Conservation (phyloP, 495 filamentous ascomycete genomes). For the Talaromyces proteolyticus region DNA sequence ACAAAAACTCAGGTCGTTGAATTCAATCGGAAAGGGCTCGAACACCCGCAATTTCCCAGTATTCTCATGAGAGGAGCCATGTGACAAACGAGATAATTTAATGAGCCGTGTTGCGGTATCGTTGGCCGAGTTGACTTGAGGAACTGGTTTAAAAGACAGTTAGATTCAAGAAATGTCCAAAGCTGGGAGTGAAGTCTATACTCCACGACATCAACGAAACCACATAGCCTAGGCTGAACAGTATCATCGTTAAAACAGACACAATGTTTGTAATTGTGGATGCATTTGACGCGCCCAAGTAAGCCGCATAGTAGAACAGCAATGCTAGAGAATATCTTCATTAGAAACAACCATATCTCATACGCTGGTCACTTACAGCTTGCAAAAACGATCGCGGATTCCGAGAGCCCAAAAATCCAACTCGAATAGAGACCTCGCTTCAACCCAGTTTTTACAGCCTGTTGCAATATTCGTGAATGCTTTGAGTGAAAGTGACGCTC, state of each 20-base stretch:
- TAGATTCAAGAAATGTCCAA: constrained; percentile 4
- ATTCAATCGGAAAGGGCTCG: constrained; percentile 52
- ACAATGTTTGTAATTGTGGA: constrained; percentile 54
- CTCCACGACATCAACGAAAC: constrained; percentile 60
- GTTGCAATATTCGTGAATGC: constrained; percentile 42
- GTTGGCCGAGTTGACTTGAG: constrained; percentile 70
- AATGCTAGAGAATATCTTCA: constrained; percentile 57
- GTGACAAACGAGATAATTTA: constrained; percentile 57
- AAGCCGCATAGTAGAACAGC: constrained; percentile 77
- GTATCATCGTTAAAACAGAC: constrained; percentile 71
- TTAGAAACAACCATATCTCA: too few relatives aligned
- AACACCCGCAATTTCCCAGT: constrained; percentile 35
- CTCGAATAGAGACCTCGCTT: constrained; percentile 59
- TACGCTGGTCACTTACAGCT: too few relatives aligned
- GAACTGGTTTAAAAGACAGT: constrained; percentile 43
- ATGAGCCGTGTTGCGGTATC: constrained; percentile 70
- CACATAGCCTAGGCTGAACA: constrained; percentile 73
- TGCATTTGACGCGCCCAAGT: constrained; percentile 45
- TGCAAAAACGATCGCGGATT: constrained; percentile 63
- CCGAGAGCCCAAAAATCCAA: constrained; percentile 67
- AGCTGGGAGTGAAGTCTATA: constrained; percentile 18
- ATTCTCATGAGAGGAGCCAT: constrained; percentile 58
- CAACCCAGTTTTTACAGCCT: constrained; percentile 49
- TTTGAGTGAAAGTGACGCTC: constrained; percentile 70
- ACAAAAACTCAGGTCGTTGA: constrained; percentile 56